Base-by-base conservation (phyloP, 1,284 basidiomycete genomes). In the Limonomyces culmigenus region DNA sequence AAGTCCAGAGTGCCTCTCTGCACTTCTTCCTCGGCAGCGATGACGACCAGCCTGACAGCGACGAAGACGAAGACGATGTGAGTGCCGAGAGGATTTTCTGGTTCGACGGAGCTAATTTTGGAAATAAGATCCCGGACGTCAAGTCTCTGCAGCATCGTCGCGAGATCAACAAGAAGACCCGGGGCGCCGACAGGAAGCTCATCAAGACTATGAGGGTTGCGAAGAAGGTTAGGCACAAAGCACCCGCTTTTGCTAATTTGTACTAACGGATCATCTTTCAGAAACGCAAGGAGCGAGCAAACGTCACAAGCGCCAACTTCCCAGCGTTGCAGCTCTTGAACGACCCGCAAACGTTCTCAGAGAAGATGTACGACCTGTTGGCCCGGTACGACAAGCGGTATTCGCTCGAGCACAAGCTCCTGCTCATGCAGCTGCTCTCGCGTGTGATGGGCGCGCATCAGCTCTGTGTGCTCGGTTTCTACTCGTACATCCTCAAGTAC, bases 391-490 rank as follows among this genome's bases (percentile, higher is more conserved):
- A 96, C 67, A 95, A 92, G 55, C 77, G 83, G 13, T 89, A 85
- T 52, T 83, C 86, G 15, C 72, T 98, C 45, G 92, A 97, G 47
- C 93, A 97, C 67, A 97, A 96, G 60, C 83, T 98, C 41, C 69
- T 97, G 43, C 69, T 96, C 50, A 95, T 98, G 88, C 91, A 97
- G 54, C 78, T 99, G 29, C 72, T 98, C 35, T 85, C 87, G n/a
- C 77, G 95, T 34, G 83, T 97, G 37, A 93, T 92, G 74, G 85
- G 88, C 27, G 62, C 72, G 2, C 93, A 98, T 63, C 91, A 92
- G 55, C 75, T 95, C 40, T 89, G 80, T 52, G 77, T 98, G 23
- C 76, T 98, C 35, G 74, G 80, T n/a, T 96, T 97, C 61, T 99
- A 98, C 64, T 86, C 86, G 14, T 98, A 96, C 62, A 74, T 96